Evolutionary conservation across 2,329 filamentous ascomycete species (phyloP), one percentile per base, ranked within the genome.

Genomic region (Trichoderma sp.): DNA sequence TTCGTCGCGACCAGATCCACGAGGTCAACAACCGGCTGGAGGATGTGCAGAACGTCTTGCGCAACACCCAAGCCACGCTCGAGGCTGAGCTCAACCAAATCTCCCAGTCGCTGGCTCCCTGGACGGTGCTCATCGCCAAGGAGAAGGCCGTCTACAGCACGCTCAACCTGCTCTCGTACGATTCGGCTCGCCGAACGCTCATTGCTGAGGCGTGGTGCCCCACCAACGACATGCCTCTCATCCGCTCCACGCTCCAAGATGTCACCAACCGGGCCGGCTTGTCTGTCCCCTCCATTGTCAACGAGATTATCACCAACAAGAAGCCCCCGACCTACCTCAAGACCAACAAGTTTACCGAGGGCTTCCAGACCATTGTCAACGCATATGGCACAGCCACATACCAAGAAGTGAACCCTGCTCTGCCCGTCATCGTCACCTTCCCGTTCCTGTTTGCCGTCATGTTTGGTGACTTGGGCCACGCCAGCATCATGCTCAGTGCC

Each of bases 381-480:
- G 95, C 96, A 32, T 99, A 99, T 76, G 96, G 95, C 76, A 97
- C 95, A 50, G 92, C 95, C 69, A 98, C 97, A 72, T 99, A 99
- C 81, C 92, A 92, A 73, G 95, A 99, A 82, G 92, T 97, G 79
- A 99, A 99, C 81, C 95, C 95, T 67, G 94, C 93, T 70, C 86
- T 99, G 25, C 94, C 94, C 42, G 95, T 97, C 61, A 93, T 98
- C 72, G 90, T 99, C 71, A 99, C 95, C 6, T 99, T 99, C 81
- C 95, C 96, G n/a, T 99, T 99, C 84, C 85, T 99, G 70, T 99
- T 99, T 78, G 95, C 95, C 59, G 95, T 99, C 87, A 99, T 99
- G 95, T 99, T 99, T 77, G 96, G 95, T 84, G 95, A 99, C 80
- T 90, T 97, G 68, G 96, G 95, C 61, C 95, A 99, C 76, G 95